Base-by-base conservation (phyloP, 108 stramenopile genomes). In the Cyclostephanos invisitatus region DNA sequence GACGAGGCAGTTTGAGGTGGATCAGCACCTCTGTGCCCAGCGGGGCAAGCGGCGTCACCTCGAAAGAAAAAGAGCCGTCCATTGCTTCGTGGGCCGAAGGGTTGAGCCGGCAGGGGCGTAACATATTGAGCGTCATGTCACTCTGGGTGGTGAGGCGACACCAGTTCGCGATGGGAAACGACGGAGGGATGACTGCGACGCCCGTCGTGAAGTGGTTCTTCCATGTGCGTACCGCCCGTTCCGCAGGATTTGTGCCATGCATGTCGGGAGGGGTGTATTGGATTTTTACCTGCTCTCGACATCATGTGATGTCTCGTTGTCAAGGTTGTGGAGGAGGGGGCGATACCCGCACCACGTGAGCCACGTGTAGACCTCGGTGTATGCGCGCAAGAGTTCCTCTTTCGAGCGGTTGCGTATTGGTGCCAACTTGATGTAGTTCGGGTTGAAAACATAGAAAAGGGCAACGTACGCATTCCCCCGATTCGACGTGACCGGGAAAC, bases 211-310 rank as follows among this genome's bases (percentile, higher is more conserved):
- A 70, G 38, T 78, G 73, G 55, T 68, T 53, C 62, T 73, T 38
- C 75, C 78, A 71, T 2, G 63, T 79, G 32, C 66, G 63, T 38
- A 83, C 75, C 17, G 77, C 73, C 0, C 78, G 28, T 74, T 79
- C 77, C 46, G 73, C 72, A 17, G 62, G 61, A 64, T 86, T 86
- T 44, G 60, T 49, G 0, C 82, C 47, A 70, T 86, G 82, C n/a
- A n/a, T n/a, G n/a, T n/a, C n/a, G n/a, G n/a, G n/a, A n/a, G n/a
- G n/a, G n/a, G n/a, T n/a, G n/a, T 74, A 58, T 60, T 86, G 82
- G 36, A 68, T 61, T 1, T 75, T 32, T 21, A 54, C 36, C 12
- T 68, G 48, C 5, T 55, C 17, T 51, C 49, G 0, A 68, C 49
- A 1, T 55, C 53, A 29, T 38, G 25, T 2, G 67, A 68, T 3